Percentiles rank a stretch among this genome's conserved stretches.
Evolutionary conservation across 2,329 filamentous ascomycete species (phyloP).

Genomic region (Aspergillus sergii): DNA sequence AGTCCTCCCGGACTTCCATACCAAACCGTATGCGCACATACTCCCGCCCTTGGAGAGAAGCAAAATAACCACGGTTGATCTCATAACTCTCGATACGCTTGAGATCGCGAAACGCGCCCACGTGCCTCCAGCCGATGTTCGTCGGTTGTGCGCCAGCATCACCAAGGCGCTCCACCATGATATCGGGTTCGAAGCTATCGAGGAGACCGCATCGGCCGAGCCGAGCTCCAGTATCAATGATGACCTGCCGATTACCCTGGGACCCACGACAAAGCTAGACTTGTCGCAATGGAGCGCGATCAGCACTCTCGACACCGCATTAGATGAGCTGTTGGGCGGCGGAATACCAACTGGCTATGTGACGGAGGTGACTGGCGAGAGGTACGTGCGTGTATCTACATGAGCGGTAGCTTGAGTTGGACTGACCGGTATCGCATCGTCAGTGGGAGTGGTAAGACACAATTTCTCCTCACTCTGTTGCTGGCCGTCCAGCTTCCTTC

Average conservation of each 20-base stretch:
- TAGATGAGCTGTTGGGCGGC: constrained; percentile 74
- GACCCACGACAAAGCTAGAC: constrained; percentile 33
- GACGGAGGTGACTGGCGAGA: constrained; percentile 90
- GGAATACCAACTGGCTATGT: constrained; percentile 80
- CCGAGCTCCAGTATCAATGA: constrained; percentile 27
- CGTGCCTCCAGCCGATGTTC: constrained; percentile 78
- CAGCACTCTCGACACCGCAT: constrained; percentile 74
- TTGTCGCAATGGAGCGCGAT: constrained; percentile 59
- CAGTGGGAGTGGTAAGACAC: constrained; percentile 90
- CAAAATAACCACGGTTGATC: constrained; percentile 75
- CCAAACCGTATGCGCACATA: constrained; percentile 70
- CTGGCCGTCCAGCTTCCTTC: constrained; percentile 80
- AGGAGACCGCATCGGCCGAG: constrained; percentile 14
- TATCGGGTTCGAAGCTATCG: constrained; percentile 46
- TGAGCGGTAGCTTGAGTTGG: too few species aligned
- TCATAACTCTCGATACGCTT: constrained; percentile 78
- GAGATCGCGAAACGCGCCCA: constrained; percentile 86
- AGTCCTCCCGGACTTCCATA: constrained; percentile 78
- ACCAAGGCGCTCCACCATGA: constrained; percentile 68
- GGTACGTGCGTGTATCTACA: constrained; percentile 47
- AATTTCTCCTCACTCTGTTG: constrained; percentile 83
- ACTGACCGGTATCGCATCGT: constrained; percentile 3
- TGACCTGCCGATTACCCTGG: constrained; percentile 21
- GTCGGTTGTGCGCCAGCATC: constrained; percentile 69
- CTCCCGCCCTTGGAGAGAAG: constrained; percentile 79